Conservation (phyloP, 1,284 basidiomycete genomes). For the Entoloma clypeatum region DNA sequence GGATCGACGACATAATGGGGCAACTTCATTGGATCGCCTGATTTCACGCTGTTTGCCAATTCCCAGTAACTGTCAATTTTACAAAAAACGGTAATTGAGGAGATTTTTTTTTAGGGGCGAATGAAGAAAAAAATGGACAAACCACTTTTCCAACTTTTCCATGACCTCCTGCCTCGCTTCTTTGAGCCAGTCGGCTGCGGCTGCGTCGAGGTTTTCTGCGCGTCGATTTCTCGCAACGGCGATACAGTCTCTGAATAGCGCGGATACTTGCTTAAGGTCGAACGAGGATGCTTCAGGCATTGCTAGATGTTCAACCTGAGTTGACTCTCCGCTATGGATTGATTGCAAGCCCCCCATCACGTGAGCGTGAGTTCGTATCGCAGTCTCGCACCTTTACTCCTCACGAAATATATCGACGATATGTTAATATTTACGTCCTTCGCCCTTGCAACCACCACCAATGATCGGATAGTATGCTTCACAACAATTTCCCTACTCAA, state of each 20-base stretch:
- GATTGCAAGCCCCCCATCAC: too few relatives aligned
- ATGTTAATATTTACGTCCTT: too few relatives aligned
- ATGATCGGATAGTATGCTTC: too few relatives aligned
- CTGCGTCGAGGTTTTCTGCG: slow-evolving; percentile 7
- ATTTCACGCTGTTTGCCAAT: not conserved
- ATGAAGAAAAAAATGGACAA: not conserved
- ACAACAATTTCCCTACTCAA: too few relatives aligned
- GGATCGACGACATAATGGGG: slow-evolving; percentile 7
- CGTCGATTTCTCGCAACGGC: slow-evolving; percentile 8
- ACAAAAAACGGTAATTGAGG: not conserved
- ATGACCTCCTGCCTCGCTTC: slow-evolving; percentile 10
- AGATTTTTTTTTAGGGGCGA: too few relatives aligned
- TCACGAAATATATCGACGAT: too few relatives aligned
- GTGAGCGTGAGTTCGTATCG: too few relatives aligned
- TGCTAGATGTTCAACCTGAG: too few relatives aligned
- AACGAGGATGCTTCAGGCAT: too few relatives aligned
- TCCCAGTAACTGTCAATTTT: slow-evolving; percentile 7
- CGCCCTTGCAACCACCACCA: too few relatives aligned
- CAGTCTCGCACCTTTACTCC: too few relatives aligned
- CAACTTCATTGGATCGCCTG: not conserved
- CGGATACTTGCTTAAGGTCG: slow-evolving; percentile 15
- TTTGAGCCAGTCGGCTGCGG: slow-evolving; percentile 16
- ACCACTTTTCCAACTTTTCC: slow-evolving; percentile 9
- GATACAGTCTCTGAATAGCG: slow-evolving; percentile 17
- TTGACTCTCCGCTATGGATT: too few relatives aligned